A percentile compares a stretch with the other conserved stretches of the same genome.
Evolutionary conservation across 805 yeast species (phyloP).

Genomic region (Lachancea lanzarotensis): DNA sequence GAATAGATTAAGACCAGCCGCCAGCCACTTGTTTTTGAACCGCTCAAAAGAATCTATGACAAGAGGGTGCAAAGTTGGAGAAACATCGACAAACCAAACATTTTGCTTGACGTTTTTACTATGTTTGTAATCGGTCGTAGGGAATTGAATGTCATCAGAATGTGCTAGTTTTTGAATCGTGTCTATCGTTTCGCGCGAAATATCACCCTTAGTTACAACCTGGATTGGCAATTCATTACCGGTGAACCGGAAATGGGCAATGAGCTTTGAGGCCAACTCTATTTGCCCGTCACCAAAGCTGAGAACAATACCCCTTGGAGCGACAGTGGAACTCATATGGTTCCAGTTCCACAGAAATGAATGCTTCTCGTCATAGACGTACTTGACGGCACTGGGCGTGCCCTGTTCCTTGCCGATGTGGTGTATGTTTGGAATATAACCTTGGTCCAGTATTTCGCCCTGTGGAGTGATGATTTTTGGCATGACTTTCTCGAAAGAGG

Average conservation of each 20-base stretch:
- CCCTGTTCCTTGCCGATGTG: neutral
- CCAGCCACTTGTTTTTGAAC: conserved; percentile 44
- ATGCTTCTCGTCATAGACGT: conserved; percentile 9
- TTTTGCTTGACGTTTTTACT: conserved; percentile 24
- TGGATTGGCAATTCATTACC: conserved; percentile 38
- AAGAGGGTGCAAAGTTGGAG: conserved; percentile 15
- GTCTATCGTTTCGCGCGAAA: conserved; percentile 29
- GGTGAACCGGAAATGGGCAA: conserved; percentile 37
- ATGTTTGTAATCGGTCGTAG: conserved; percentile 4
- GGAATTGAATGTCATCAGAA: conserved; percentile 8
- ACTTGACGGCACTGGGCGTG: conserved; percentile 1
- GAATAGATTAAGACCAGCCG: conserved; percentile 44
- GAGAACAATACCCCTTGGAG: conserved; percentile 18
- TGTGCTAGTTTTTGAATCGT: conserved; percentile 32
- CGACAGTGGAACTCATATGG: conserved; percentile 11
- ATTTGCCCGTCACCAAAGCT: conserved; percentile 24
- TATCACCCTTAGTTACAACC: conserved; percentile 34
- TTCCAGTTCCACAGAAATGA: conserved; percentile 19
- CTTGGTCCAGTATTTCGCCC: conserved; percentile 8
- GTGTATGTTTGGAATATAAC: conserved; percentile 9
- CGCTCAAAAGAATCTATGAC: conserved; percentile 28
- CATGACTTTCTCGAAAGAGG: conserved; percentile 12
- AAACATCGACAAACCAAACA: conserved; percentile 37
- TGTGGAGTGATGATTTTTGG: conserved; percentile 13
- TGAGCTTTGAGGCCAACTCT: conserved; percentile 25